phyloP scores from a whole-genome alignment of 2,329 filamentous ascomycete genomes.

The Fusarium haematococcum region DNA sequence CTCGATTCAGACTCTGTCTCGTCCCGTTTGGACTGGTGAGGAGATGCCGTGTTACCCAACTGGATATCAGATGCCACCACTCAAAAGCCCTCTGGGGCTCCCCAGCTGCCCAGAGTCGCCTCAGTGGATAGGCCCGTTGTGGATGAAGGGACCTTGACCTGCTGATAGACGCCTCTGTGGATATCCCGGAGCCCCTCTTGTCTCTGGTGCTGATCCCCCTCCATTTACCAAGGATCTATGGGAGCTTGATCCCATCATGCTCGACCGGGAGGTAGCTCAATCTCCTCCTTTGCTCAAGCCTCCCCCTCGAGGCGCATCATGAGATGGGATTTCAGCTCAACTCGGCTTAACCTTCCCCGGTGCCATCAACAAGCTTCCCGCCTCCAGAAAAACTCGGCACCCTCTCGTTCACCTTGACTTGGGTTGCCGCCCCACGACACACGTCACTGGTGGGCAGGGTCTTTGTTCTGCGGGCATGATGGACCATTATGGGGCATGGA shows the following conservation, averaged over 20 bases:
- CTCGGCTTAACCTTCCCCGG: conserved; percentile 8
- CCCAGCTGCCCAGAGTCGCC: background rate
- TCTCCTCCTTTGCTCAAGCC: background rate
- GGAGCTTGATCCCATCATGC: conserved; percentile 1
- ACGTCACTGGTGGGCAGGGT: conserved; percentile 28
- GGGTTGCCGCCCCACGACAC: conserved; percentile 27
- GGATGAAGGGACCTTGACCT: conserved; percentile 5
- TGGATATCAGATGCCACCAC: conserved; percentile 1
- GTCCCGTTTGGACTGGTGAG: conserved; percentile 14
- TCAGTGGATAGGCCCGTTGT: conserved; percentile 11
- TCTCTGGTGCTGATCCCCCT: conserved; percentile 5
- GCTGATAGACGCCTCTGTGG: conserved; percentile 6
- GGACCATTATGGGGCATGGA: conserved; percentile 19
- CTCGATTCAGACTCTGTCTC: background rate
- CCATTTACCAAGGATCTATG: background rate
- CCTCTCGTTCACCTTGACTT: background rate
- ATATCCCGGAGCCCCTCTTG: background rate
- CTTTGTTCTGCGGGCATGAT: conserved; percentile 11
- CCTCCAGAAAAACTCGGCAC: background rate
- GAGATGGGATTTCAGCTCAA: background rate
- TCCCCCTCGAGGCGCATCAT: background rate
- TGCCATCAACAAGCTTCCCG: conserved; percentile 19
- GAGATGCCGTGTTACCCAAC: conserved; percentile 18
- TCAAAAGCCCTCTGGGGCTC: conserved; percentile 1
- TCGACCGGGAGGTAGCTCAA: background rate